These are phyloP conservation scores for Cyclotella sp. DNA, from an alignment of 108 stramenopile species.

Conservation along the genomic window DNA sequence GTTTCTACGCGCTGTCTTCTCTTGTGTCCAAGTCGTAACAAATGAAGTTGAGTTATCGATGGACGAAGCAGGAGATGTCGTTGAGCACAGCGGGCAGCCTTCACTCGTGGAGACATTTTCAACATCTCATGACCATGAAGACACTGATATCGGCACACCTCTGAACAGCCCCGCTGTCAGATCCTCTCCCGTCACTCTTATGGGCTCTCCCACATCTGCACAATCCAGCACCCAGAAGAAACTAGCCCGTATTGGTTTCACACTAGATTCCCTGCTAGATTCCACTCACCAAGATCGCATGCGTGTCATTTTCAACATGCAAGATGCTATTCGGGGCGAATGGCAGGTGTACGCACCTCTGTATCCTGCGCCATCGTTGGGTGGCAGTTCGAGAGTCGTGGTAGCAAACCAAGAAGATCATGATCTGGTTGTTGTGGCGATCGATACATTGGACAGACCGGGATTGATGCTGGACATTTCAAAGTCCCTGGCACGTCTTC, in stretches of 20 bases:
- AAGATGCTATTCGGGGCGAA: constrained; percentile 27
- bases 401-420: constrained; percentile 52
- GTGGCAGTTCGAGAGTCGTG: constrained; percentile 36
- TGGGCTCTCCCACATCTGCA: background rate
- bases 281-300: constrained; percentile 23
- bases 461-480: constrained; percentile 81
- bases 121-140: constrained; percentile 21
- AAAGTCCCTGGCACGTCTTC: constrained; percentile 53
- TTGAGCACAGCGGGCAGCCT: background rate
- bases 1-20: constrained; percentile 41
- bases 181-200: background rate
- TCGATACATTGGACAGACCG: constrained; percentile 52
- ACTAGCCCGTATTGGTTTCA: background rate
- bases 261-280: constrained; percentile 17
- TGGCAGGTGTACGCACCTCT: background rate
- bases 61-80: background rate
- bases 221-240: background rate
- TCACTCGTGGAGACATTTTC: background rate
- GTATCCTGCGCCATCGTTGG: background rate
- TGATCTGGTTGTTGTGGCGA: constrained; percentile 64
- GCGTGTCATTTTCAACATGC: constrained; percentile 23
- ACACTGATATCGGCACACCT: constrained; percentile 29
- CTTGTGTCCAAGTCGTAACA: constrained; percentile 23
- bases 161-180: background rate
- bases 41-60: background rate